Evolutionary conservation across 2,329 filamentous ascomycete species (phyloP).

Genomic region (Acrocalymma vagum): DNA sequence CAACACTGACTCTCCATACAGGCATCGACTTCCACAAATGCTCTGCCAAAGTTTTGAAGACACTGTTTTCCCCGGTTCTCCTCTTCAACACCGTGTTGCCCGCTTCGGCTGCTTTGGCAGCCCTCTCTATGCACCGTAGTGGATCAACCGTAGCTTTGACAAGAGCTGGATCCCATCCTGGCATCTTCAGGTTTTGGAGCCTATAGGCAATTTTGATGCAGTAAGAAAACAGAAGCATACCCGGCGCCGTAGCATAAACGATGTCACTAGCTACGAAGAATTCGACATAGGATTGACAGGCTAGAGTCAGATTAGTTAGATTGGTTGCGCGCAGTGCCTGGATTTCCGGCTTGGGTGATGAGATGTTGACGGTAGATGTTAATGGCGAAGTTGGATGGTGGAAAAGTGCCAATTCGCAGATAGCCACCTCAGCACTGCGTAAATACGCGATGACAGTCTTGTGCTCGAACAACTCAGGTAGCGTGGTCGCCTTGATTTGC

Average conservation of each 20-base stretch:
- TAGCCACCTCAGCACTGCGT: constrained; percentile 17
- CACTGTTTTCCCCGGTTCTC: constrained; percentile 22
- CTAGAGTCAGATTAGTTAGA: constrained; percentile 16
- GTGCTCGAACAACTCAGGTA: constrained; percentile 15
- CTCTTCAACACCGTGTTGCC: constrained; percentile 13
- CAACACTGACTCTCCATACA: constrained; percentile 13
- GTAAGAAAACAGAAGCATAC: constrained; percentile 22
- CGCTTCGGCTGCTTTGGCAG: constrained; percentile 14
- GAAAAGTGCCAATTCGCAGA: constrained; percentile 24
- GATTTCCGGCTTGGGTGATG: constrained; percentile 2
- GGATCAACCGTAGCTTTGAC: constrained; percentile 17
- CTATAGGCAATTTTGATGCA: constrained; percentile 19
- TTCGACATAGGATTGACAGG: constrained; percentile 21
- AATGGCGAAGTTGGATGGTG: constrained; percentile 2
- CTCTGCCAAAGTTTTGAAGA: constrained; percentile 21
- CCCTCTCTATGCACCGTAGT: constrained; percentile 14
- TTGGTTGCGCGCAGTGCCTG: constrained; percentile 22
- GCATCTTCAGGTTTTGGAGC: constrained; percentile 15
- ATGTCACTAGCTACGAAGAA: constrained; percentile 16
- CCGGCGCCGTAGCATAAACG: constrained; percentile 9
- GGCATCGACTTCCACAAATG: constrained; percentile 18
- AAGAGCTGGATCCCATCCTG: constrained; percentile 21
- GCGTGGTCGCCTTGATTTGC: constrained; percentile 13
- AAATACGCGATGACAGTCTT: constrained; percentile 17
- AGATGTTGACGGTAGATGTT: neutral